Evolutionary conservation across 108 stramenopile genomes (phyloP).

Genomic region (Fragilaria radians): DNA sequence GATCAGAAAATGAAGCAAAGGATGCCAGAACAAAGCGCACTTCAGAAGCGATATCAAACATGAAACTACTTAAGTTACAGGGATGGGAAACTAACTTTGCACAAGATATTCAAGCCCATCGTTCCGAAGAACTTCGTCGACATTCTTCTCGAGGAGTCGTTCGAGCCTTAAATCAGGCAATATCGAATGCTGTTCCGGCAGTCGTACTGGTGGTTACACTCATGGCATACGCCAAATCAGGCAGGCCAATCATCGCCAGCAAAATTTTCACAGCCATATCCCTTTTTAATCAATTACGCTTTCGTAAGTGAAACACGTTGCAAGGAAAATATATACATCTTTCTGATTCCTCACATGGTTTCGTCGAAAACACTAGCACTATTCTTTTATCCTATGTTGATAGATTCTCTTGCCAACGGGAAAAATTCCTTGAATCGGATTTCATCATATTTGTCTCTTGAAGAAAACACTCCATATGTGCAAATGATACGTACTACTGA

Average conservation of each 20-base stretch:
- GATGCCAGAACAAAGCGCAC: slow-evolving; percentile 70
- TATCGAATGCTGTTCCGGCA: slow-evolving; percentile 63
- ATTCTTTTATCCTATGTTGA: slow-evolving; percentile 81
- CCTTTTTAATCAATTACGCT: slow-evolving; percentile 90
- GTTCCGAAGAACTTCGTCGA: slow-evolving; percentile 49
- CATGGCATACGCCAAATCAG: slow-evolving; percentile 48
- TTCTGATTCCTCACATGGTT: no score
- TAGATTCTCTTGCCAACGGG: slow-evolving; percentile 71
- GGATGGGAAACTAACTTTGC: slow-evolving; percentile 66
- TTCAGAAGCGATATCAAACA: slow-evolving; percentile 68
- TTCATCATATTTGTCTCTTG: slow-evolving; percentile 46
- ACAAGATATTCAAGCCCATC: slow-evolving; percentile 37
- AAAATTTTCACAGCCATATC: slow-evolving; percentile 90
- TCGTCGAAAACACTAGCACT: no score
- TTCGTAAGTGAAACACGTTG: slow-evolving; percentile 23
- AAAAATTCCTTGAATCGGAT: slow-evolving; percentile 56
- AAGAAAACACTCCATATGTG: slow-evolving; percentile 66
- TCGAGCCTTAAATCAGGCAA: slow-evolving; percentile 59
- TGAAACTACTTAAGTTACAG: slow-evolving; percentile 70
- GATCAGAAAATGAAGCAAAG: slow-evolving; percentile 58
- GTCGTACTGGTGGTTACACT: slow-evolving; percentile 70
- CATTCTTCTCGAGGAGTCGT: slow-evolving; percentile 48
- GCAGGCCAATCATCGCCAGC: slow-evolving; percentile 56
- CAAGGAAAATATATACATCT: no score
- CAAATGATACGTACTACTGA: slow-evolving; percentile 19